Evolutionary conservation across 1,284 basidiomycete genomes (phyloP).

Genomic region (Ustilago curta): DNA sequence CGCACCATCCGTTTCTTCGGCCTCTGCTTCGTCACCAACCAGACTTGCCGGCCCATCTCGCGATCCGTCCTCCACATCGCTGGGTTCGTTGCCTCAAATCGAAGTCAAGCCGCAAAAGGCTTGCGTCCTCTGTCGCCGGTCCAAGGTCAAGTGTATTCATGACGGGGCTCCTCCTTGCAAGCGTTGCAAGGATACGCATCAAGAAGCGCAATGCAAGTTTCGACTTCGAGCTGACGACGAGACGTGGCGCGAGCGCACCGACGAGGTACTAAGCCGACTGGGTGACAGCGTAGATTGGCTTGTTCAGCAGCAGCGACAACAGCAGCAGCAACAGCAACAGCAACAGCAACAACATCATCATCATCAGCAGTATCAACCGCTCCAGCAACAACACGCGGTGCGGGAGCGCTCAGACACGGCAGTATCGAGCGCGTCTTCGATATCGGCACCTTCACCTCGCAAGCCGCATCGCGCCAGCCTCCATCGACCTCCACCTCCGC

Average conservation of each 20-base stretch:
- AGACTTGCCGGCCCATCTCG: slow-evolving; percentile 7
- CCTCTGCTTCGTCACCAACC: slow-evolving; percentile 31
- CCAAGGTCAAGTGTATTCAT: slow-evolving; percentile 63
- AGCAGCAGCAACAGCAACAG: slow-evolving; percentile 17
- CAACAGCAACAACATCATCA: slow-evolving; percentile 11
- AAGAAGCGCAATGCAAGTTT: slow-evolving; percentile 62
- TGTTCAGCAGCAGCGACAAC: slow-evolving; percentile 34
- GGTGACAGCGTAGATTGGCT: slow-evolving; percentile 55
- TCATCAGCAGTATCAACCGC: slow-evolving; percentile 9
- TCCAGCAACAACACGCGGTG: slow-evolving; percentile 6
- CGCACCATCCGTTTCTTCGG: slow-evolving; percentile 22
- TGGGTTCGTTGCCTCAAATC: slow-evolving; percentile 33
- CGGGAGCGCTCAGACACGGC: slow-evolving; percentile 21
- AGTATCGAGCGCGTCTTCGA: slow-evolving; percentile 23
- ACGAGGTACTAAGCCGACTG: slow-evolving; percentile 49
- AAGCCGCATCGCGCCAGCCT: slow-evolving; percentile 18
- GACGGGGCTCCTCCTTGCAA: slow-evolving; percentile 60
- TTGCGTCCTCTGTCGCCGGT: slow-evolving; percentile 55
- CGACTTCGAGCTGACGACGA: slow-evolving; percentile 59
- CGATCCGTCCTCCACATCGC: slow-evolving; percentile 21
- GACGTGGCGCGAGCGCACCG: slow-evolving; percentile 60
- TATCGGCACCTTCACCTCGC: slow-evolving; percentile 24
- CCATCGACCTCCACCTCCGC: slow-evolving; percentile 21
- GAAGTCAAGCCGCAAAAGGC: slow-evolving; percentile 61
- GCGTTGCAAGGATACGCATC: slow-evolving; percentile 54